Conservation (phyloP, 805 yeast species). For the Debaryomyces castellii region DNA sequence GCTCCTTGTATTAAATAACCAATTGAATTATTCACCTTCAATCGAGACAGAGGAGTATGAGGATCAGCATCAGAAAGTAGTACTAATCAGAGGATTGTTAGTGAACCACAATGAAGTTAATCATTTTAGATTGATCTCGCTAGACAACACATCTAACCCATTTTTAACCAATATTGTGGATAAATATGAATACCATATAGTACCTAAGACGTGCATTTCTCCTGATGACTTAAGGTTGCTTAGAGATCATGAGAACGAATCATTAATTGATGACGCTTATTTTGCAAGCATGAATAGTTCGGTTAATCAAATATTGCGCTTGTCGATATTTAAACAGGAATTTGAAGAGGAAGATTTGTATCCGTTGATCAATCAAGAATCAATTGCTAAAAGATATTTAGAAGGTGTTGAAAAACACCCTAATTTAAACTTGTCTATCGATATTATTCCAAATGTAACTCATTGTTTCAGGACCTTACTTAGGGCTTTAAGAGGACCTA, state of each 20-base stretch:
- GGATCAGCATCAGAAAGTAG: constrained; percentile 16
- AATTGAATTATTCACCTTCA: constrained; percentile 31
- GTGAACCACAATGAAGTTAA: constrained; percentile 15
- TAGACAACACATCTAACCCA: constrained; percentile 22
- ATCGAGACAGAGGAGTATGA: constrained; percentile 18
- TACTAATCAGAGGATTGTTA: constrained; percentile 33
- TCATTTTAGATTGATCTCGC: constrained; percentile 32
- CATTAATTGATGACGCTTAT: constrained; percentile 34
- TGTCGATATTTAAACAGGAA: constrained; percentile 53
- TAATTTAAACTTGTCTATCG: constrained; percentile 23
- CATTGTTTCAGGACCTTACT: constrained; percentile 61
- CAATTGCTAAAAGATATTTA: constrained; percentile 52
- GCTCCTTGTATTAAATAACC: constrained; percentile 36
- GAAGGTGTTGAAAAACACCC: constrained; percentile 30
- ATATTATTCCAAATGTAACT: constrained; percentile 49
- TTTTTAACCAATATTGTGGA: constrained; percentile 16
- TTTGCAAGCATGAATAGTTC: constrained; percentile 25
- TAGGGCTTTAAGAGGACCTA: constrained; percentile 68
- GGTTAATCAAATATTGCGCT: constrained; percentile 38
- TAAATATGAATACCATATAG: constrained; percentile 37
- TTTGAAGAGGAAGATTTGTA: constrained; percentile 47
- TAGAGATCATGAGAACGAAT: constrained; percentile 6
- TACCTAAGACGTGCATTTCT: constrained; percentile 17
- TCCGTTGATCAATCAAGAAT: constrained; percentile 44
- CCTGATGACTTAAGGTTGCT: constrained; percentile 26